Percentiles rank a stretch among this genome's conserved stretches.
These are phyloP conservation scores for Westerdykella aurantiaca DNA, from an alignment of 2,329 filamentous ascomycete species.

Conservation along the genomic window DNA sequence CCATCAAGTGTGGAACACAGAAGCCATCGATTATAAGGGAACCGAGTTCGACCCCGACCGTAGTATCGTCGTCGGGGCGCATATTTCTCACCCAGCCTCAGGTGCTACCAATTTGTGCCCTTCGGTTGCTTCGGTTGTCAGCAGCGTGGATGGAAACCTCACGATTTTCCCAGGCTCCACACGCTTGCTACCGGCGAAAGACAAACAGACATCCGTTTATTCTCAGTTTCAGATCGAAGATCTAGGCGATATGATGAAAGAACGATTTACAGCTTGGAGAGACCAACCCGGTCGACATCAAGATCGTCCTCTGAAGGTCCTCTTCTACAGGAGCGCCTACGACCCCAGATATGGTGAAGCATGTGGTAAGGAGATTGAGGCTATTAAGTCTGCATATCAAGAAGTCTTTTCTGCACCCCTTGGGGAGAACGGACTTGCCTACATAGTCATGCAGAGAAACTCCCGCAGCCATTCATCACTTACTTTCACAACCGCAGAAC, in stretches of 20 bases:
- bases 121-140: constrained; percentile 4
- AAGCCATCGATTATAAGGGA: neutral
- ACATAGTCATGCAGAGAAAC: too few relatives aligned
- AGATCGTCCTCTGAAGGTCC: neutral
- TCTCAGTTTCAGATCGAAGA: neutral
- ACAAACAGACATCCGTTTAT: neutral
- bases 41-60: too few relatives aligned
- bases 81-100: constrained; percentile 2
- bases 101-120: constrained; percentile 2
- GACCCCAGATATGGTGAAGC: too few relatives aligned
- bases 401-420: too few relatives aligned
- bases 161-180: neutral
- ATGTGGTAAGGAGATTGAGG: neutral
- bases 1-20: neutral
- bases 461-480: too few relatives aligned
- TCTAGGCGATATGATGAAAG: constrained; percentile 3
- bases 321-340: constrained; percentile 1
- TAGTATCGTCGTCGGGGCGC: constrained; percentile 4
- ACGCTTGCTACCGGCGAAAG: neutral
- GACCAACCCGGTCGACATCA: too few relatives aligned
- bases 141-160: neutral
- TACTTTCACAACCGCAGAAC: too few relatives aligned
- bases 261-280: neutral
- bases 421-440: too few relatives aligned
- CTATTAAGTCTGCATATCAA: neutral